Evolutionary conservation across 352 stramenopile species (phyloP).

Genomic region (Phytophthora lateralis): DNA sequence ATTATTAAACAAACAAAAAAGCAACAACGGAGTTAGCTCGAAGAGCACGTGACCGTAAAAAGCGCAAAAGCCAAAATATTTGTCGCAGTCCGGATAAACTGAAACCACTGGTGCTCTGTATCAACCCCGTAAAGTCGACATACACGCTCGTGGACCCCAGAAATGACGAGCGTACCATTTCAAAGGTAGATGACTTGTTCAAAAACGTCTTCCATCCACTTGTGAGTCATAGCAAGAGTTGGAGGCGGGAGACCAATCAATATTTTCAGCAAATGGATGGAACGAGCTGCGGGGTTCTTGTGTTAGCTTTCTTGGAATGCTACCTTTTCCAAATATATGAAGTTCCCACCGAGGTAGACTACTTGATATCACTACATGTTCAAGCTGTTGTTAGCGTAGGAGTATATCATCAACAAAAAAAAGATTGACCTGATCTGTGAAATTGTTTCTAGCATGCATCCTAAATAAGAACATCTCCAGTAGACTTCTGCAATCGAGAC

Average conservation of each 20-base stretch:
- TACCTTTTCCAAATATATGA: background rate
- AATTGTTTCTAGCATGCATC: background rate
- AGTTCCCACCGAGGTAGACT: background rate
- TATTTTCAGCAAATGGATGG: conserved; percentile 1
- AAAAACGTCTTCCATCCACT: background rate
- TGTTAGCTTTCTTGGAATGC: background rate
- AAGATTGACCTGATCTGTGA: background rate
- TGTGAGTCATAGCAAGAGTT: background rate
- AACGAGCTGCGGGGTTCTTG: background rate
- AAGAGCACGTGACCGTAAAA: too few relatives aligned
- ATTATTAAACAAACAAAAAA: too few relatives aligned
- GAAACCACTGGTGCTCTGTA: too few relatives aligned
- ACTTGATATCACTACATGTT: background rate
- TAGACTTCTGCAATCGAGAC: too few relatives aligned
- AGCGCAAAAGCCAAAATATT: too few relatives aligned
- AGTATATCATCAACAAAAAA: too few relatives aligned
- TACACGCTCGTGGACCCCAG: background rate
- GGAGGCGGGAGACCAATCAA: background rate
- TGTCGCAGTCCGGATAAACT: too few relatives aligned
- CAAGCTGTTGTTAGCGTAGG: background rate
- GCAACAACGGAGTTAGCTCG: too few relatives aligned
- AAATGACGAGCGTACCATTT: background rate
- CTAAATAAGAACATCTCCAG: background rate
- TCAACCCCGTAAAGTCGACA: background rate
- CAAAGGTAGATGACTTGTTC: background rate